Evolutionary conservation across 2,329 filamentous ascomycete genomes (phyloP).

Genomic region (Neoscytalidium dimidiatum): DNA sequence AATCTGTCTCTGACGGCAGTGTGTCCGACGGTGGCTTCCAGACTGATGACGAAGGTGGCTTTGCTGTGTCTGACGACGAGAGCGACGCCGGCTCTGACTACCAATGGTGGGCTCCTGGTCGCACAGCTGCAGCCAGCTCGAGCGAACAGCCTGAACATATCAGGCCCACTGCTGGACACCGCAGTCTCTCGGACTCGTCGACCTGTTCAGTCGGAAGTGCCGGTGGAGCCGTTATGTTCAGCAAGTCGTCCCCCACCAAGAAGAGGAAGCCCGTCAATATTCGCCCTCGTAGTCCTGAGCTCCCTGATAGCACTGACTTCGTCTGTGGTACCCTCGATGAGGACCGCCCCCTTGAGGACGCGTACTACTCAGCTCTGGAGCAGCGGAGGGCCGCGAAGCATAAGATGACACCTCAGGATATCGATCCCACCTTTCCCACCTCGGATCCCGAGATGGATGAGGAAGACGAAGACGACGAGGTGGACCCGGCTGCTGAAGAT

Average conservation of each 20-base stretch:
- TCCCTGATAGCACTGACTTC: constrained; percentile 97
- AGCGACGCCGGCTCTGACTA: constrained; percentile 66
- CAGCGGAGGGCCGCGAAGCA: constrained; percentile 59
- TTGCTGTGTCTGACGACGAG: constrained; percentile 69
- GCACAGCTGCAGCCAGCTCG: constrained; percentile 56
- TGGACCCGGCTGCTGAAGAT: constrained; percentile 50
- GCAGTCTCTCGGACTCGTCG: constrained; percentile 56
- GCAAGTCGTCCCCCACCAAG: constrained; percentile 37
- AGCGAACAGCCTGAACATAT: constrained; percentile 53
- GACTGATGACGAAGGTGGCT: constrained; percentile 76
- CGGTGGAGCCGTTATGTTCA: constrained; percentile 25
- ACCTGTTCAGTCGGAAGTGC: constrained; percentile 52
- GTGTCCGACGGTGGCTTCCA: constrained; percentile 69
- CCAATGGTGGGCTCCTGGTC: constrained; percentile 63
- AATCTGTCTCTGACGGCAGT: constrained; percentile 31
- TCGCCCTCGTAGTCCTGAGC: constrained; percentile 71
- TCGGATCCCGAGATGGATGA: constrained; percentile 87
- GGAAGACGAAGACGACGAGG: constrained; percentile 59
- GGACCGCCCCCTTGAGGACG: constrained; percentile 90
- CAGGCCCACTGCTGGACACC: constrained; percentile 44
- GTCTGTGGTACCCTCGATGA: constrained; percentile 98
- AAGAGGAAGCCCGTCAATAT: constrained; percentile 57
- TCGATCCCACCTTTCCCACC: constrained; percentile 94
- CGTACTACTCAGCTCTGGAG: constrained; percentile 83
- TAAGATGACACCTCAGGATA: constrained; percentile 38